Evolutionary conservation across 768 basidiomycete species (phyloP), one percentile per base, ranked within the genome.

Genomic region (Astraeus odoratus): DNA sequence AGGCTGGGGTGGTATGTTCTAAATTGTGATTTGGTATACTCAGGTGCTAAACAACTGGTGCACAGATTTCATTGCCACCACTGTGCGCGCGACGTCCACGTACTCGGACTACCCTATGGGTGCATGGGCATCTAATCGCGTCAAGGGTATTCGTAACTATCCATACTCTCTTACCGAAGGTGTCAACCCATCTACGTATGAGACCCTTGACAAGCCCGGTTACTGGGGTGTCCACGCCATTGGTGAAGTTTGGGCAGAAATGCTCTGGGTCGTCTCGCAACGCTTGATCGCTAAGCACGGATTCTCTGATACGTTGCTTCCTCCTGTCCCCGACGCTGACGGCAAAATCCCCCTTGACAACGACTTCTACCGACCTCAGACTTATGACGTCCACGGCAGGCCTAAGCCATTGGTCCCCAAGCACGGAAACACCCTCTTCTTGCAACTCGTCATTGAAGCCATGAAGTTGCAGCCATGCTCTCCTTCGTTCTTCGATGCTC

Each of bases 391-490:
- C 8, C 37, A 49, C 1, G 72, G 73, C 20, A 69, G 63, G 39
- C 72, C 74, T 53, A 73, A 68, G 55, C 75, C 83, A 8, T 73
- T 85, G 25, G 73, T 97, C 9, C 94, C 95, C 44, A 87, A 82
- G 68, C 85, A 95, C 57, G 94, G 94, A 5, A 98, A 98, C 70
- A 81, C 94, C 20, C 71, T 97, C 44, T 70, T 76, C 30, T 64
- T 90, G 9, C 88, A 90, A 74, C 81, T 97, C 36, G 83, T 96
- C 34, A 44, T 98, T 23, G 83, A 85, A 59, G 93, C 75, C 8
- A 95, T 99, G 93, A 97, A 97, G 75, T 70, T 96, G 35, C 94
- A 97, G 60, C 80, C 83, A 3, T 99, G 95, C 69, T 76, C 84
- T 22, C 95, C 95, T 16, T 75, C 73, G 37, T 94, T 95, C 82